Evolutionary conservation across 2,329 filamentous ascomycete species (phyloP).

Genomic region (Fusarium succisae): DNA sequence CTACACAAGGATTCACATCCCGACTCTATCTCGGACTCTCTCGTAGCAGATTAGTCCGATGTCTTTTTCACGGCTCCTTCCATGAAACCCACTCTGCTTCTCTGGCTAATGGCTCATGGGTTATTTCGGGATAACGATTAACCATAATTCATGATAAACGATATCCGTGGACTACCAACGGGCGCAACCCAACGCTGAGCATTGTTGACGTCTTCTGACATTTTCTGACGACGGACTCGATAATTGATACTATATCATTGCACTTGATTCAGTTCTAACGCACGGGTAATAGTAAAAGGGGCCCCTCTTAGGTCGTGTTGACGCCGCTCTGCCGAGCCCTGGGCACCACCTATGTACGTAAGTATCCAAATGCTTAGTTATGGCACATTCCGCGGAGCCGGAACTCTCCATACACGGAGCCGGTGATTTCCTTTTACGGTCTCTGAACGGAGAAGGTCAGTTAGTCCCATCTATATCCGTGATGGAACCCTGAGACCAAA

Average conservation of each 20-base stretch:
- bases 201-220: neutral
- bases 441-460: neutral
- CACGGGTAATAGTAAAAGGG: neutral
- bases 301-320: neutral
- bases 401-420: conserved; percentile 23
- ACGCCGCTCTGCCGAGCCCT: conserved; percentile 7
- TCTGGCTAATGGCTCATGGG: neutral
- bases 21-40: conserved; percentile 1
- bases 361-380: neutral
- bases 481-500: neutral
- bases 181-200: neutral
- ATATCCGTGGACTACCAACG: neutral
- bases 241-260: too few species aligned
- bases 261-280: neutral
- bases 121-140: neutral
- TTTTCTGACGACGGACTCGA: neutral
- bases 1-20: conserved; percentile 12
- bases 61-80: neutral
- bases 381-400: conserved; percentile 21
- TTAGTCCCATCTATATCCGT: conserved; percentile 2
- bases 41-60: neutral
- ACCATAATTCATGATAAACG: neutral
- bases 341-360: neutral
- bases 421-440: conserved; percentile 13
- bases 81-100: neutral